Base-by-base conservation (phyloP, 805 yeast species). In the Maudiozyma turicensis region DNA sequence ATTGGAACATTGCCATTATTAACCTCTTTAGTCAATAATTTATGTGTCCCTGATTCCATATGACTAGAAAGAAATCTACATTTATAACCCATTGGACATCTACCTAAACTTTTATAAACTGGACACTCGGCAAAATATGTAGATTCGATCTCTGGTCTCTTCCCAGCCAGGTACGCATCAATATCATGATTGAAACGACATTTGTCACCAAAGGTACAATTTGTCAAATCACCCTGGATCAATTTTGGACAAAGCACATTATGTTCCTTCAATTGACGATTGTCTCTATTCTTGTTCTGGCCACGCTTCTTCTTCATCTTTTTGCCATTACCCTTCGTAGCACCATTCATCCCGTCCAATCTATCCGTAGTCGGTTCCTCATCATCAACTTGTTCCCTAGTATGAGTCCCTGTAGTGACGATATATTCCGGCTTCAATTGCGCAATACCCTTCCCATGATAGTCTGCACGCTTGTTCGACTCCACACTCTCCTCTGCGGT, bases 51-150 rank as follows among this genome's bases (percentile, higher is more conserved):
- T 33, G 60, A 61, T 55, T 75, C 63, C 59, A 70, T 76, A 68
- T 93, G 98, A 13, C 86, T 77, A 3, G 76, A 70, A 50, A 93
- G 74, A 87, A 96, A 93, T 58, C 96, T 78, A 69, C 99, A 93
- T 65, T 87, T 91, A 58, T 86, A 68, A 0, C 99, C 99, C 52
- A 84, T 77, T 4, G 96, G 95, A 72, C 99, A 93, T 60, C 79
- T 82, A 0, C 99, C 99, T 35, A 87, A 71, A 1, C 85, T 83
- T 34, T 71, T 71, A 61, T 70, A 89, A 3, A 87, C 96, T 0
- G 99, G 98, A 67, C 99, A 93, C 1, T 59, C 43, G 5, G 38
- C 43, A 47, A 59, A 65, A 20, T 43, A 49, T 2, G 50, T 60
- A 0, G 95, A 95, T 8, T 74, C 77, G 26, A 87, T 69, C 63